phyloP scores from a whole-genome alignment of 306 rosid genomes.

The Dicorynia guianensis region DNA sequence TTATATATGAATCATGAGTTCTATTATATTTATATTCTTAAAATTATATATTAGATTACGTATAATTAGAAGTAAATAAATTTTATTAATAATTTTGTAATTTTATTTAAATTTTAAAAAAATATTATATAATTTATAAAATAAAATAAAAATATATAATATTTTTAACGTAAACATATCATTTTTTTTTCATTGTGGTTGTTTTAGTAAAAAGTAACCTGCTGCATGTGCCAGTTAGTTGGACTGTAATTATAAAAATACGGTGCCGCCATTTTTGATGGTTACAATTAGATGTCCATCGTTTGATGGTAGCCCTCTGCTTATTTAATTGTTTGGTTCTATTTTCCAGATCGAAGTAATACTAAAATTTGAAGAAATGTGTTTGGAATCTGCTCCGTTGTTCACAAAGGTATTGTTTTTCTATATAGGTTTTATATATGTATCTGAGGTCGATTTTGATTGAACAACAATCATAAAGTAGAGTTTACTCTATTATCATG shows the following conservation, averaged over 20 bases:
- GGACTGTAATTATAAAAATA: conserved; percentile 1
- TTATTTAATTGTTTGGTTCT: conserved; percentile 22
- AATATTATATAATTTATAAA: too few species aligned
- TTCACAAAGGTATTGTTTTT: conserved; percentile 68
- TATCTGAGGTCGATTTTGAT: not conserved
- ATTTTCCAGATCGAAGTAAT: conserved; percentile 85
- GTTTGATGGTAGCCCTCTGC: conserved; percentile 19
- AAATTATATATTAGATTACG: too few species aligned
- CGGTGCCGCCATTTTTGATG: not conserved
- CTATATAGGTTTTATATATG: not conserved
- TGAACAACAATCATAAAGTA: conserved; percentile 16
- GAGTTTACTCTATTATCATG: not conserved
- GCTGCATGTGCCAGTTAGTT: not conserved
- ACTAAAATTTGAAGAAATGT: conserved; percentile 90
- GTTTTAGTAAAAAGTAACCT: not conserved
- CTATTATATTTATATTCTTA: too few species aligned
- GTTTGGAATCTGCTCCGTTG: conserved; percentile 80
- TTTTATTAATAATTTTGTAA: too few species aligned
- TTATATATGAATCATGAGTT: too few species aligned
- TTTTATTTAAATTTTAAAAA: too few species aligned
- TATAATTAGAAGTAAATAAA: too few species aligned
- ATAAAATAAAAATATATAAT: too few species aligned
- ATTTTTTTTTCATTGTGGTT: not conserved
- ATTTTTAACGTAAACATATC: too few species aligned
- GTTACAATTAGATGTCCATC: conserved; percentile 14